Evolutionary conservation across 164 flowering plant genomes (phyloP), one percentile per base, ranked within the genome.

Genomic region (Aristolochia contorta): DNA sequence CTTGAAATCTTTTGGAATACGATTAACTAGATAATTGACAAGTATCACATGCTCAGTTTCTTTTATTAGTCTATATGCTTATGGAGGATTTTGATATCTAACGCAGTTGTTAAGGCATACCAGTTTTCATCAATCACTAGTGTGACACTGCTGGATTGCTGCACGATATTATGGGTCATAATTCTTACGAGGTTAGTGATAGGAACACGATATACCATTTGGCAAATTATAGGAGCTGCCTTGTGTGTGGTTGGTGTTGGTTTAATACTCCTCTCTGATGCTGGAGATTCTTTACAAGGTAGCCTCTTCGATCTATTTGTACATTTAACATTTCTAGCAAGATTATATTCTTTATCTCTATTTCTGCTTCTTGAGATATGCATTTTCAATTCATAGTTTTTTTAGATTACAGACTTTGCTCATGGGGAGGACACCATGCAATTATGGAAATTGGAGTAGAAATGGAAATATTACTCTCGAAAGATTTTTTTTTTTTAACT

Each of bases 81-180:
- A 52, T 52, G 55, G 55, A 18, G 19, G 20, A 48, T n/a, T 32
- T 65, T 33, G 56, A 25, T 71, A 13, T 7, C 46, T 53, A 2
- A 62, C 77, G 79, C 81, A 90, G 95, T 81, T 62, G 74, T 80
- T 68, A 77, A 84, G 71, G 90, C 95, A 4, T 87, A 61, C 70
- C 86, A 84, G 72, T 87, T 43, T 64, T 72, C 95, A 43, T 87
- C 97, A 56, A 80, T 85, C 56, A 90, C 97, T 14, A 90, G 95
- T 65, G 91, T 85, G 70, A 80, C 87, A 0, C 52, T 90, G 57
- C 67, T 90, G 76, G 95, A 90, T 67, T 90, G 95, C 50, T 87
- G 74, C 69, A 90, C 95, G 10, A 67, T 83, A 56, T 75, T 83
- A 43, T 86, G 94, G 96, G 91, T 68, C 43, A 79, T 89, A 41